These are phyloP conservation scores for Salmacisia buchloeana DNA, from an alignment of 1,284 basidiomycete species.

Conservation along the genomic window DNA sequence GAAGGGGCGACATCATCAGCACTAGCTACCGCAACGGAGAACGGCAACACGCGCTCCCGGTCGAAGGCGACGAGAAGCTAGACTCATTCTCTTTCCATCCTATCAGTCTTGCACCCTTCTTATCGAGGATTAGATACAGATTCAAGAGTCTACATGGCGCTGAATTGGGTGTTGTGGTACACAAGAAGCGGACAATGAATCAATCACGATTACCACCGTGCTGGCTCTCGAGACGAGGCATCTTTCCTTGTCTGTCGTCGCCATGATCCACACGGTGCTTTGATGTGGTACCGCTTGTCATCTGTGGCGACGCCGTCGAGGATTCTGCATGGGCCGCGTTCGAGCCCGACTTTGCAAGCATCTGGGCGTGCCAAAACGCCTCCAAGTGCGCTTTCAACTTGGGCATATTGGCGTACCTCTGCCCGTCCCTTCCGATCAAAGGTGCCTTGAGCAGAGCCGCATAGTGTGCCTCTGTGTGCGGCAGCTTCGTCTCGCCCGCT, in stretches of 20 bases:
- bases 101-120: too few species aligned
- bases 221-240: too few species aligned
- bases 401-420: conserved; percentile 61
- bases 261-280: too few species aligned
- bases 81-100: too few species aligned
- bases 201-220: too few species aligned
- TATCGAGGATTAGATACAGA: too few species aligned
- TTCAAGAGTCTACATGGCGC: neutral
- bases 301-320: neutral
- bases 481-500: conserved; percentile 53
- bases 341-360: neutral
- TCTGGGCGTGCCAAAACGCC: conserved; percentile 13
- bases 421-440: conserved; percentile 5
- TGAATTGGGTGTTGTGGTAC: too few species aligned
- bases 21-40: neutral
- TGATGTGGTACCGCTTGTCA: neutral
- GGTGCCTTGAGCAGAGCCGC: conserved; percentile 21
- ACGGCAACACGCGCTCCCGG: neutral
- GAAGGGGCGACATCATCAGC: neutral
- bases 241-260: too few species aligned
- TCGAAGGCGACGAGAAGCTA: neutral
- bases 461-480: conserved; percentile 14
- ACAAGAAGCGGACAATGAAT: too few species aligned
- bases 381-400: conserved; percentile 66
- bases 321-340: neutral